Percentiles rank a stretch among this genome's conserved stretches.
Evolutionary conservation across 2,329 filamentous ascomycete species (phyloP).

Genomic region (Hypomyces rosellus): DNA sequence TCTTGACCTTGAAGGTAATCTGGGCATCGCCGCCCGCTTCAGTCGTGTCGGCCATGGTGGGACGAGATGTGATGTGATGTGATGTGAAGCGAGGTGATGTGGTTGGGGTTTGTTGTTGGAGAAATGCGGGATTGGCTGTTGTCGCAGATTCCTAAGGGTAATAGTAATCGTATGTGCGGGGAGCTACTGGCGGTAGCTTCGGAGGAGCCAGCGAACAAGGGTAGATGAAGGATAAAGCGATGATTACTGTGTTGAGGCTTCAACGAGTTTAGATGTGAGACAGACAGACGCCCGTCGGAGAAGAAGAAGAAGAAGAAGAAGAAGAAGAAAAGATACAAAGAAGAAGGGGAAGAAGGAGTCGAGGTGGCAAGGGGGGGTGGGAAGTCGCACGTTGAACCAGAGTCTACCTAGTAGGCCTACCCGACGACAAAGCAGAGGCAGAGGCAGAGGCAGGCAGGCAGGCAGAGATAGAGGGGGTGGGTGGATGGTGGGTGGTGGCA

Average conservation of each 20-base stretch:
- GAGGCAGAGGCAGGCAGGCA: no score
- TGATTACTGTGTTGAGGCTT: background rate
- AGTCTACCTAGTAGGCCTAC: no score
- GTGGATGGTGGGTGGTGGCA: no score
- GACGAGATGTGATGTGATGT: background rate
- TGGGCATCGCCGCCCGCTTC: slow-evolving; percentile 60
- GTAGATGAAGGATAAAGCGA: background rate
- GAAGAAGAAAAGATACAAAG: background rate
- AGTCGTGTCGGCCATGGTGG: slow-evolving; percentile 59
- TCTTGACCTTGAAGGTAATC: slow-evolving; percentile 95
- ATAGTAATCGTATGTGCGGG: background rate
- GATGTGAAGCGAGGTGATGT: no score
- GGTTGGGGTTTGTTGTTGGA: background rate
- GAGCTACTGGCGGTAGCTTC: background rate
- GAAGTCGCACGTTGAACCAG: no score
- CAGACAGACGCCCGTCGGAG: background rate
- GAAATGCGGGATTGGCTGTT: background rate
- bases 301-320: background rate
- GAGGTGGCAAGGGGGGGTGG: background rate
- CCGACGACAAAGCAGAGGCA: no score
- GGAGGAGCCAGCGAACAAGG: background rate
- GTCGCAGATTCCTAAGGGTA: background rate
- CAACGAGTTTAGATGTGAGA: background rate
- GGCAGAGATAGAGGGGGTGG: no score
- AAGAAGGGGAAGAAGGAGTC: background rate